Base-by-base conservation (phyloP, 2,329 filamentous ascomycete species). In the Aspergillus unguis region DNA sequence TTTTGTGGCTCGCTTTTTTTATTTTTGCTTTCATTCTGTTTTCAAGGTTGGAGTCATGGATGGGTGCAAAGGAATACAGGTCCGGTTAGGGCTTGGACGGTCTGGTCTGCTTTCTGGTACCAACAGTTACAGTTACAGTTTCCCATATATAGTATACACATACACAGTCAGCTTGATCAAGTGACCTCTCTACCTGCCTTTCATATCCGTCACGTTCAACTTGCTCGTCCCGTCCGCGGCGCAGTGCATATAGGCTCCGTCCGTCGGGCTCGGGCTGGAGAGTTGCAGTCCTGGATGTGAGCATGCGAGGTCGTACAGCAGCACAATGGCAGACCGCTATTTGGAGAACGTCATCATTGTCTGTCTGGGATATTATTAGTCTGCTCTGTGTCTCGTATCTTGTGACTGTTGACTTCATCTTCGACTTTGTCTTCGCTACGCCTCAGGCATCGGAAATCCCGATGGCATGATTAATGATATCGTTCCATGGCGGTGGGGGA, bases 391-490 rank as follows among this genome's bases (percentile, higher is more conserved):
- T 17, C 17, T 17, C 17, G 17, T 17, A 17, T 17, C 17, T 17
- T 17, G 17, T 17, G 17, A 17, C 17, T 17, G 17, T 17, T 17
- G 17, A 17, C 17, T 17, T 17, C 17, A 17, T 17, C 33, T 4
- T 36, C 33, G 5, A 36, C 32, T 23, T 9, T 5, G 17, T 6
- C 36, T 23, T 6, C 17, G 9, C 5, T 23, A 23, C 36, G 4
- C 4, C 36, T 25, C 31, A 10, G 29, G 11, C 27, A 44, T 11
- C 53, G 53, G 53, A 55, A 42, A 45, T 41, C 25, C 53, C 53
- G 53, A 47, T 9, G 17, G 26, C 28, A 44, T 5, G 31, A 3
- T n/a, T n/a, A 10, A 10, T n/a, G 7, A n/a, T 36, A 17, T 17
- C 17, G 17, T 17, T 17, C 17, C 17, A 17, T 17, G 17, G 17